Evolutionary conservation across 352 stramenopile genomes (phyloP).

Genomic region (Globisporangium heterothallicum): DNA sequence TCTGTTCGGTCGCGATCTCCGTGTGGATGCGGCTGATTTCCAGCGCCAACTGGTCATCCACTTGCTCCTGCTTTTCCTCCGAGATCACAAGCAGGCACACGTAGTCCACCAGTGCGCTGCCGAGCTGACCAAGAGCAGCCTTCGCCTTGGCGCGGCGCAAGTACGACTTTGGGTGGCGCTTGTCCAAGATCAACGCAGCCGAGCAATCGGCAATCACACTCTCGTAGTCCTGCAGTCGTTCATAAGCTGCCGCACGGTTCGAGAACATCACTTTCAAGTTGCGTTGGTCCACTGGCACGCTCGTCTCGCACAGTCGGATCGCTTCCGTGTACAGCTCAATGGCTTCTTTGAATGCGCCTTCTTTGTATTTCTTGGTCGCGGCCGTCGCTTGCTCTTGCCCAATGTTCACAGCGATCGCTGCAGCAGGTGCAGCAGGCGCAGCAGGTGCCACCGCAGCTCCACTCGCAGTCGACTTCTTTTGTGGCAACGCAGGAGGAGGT

Average conservation of each 20-base stretch:
- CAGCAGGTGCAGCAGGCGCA: conserved; percentile 1
- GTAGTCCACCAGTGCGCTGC: conserved; percentile 71
- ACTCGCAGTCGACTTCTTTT: conserved; percentile 24
- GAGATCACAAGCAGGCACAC: conserved; percentile 75
- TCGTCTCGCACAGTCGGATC: conserved; percentile 54
- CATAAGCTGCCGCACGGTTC: conserved; percentile 71
- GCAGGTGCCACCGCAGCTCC: neutral
- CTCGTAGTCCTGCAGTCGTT: conserved; percentile 58
- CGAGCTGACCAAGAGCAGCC: conserved; percentile 36
- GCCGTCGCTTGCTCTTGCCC: conserved; percentile 61
- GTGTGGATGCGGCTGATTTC: conserved; percentile 79
- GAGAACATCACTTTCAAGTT: conserved; percentile 87
- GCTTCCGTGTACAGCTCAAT: conserved; percentile 66
- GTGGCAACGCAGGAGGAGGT: conserved; percentile 12
- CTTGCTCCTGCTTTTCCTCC: conserved; percentile 68
- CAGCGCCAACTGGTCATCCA: conserved; percentile 59
- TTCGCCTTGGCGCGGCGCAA: conserved; percentile 70
- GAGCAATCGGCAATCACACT: conserved; percentile 62
- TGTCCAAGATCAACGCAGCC: conserved; percentile 54
- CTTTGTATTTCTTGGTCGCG: conserved; percentile 79
- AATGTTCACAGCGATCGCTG: conserved; percentile 18
- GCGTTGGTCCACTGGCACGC: conserved; percentile 49
- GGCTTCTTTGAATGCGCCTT: conserved; percentile 53
- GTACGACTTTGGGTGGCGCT: conserved; percentile 71
- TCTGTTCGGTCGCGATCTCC: conserved; percentile 62